A percentile compares a stretch with the other conserved stretches of the same genome.
Conservation (phyloP, 1,284 basidiomycete species). For the Trichosporon ovoides region DNA sequence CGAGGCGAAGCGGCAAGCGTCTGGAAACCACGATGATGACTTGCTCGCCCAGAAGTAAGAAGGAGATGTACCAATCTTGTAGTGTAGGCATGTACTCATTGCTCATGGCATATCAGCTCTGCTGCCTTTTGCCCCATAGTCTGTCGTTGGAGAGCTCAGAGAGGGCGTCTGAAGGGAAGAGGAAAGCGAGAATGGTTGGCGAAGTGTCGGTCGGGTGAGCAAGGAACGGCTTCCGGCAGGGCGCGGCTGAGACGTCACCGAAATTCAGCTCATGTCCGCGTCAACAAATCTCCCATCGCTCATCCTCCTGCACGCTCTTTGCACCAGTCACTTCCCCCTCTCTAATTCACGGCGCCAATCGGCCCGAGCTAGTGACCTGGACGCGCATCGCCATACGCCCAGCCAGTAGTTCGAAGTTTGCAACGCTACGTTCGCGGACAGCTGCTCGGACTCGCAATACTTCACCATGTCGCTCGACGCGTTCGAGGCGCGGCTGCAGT, state of each 20-base stretch:
- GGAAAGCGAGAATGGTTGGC: too few relatives aligned
- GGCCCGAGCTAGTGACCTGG: too few relatives aligned
- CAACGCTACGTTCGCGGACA: too few relatives aligned
- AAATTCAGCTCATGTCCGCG: not conserved
- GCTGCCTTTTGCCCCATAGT: too few relatives aligned
- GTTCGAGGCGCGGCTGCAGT: slow-evolving; percentile 84
- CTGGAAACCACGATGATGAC: not conserved
- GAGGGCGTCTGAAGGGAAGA: too few relatives aligned
- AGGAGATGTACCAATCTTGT: not conserved
- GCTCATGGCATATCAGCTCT: not conserved
- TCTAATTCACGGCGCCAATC: too few relatives aligned
- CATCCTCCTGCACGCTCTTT: not conserved
- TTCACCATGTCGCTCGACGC: slow-evolving; percentile 65
- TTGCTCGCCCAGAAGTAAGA: slow-evolving; percentile 4
- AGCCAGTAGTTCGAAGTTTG: too few relatives aligned
- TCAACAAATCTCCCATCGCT: not conserved
- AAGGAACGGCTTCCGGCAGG: not conserved
- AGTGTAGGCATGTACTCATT: slow-evolving; percentile 6
- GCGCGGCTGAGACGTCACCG: not conserved
- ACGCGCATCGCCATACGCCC: too few relatives aligned
- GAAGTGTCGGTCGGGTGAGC: too few relatives aligned
- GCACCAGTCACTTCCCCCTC: too few relatives aligned
- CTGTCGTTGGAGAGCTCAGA: not conserved
- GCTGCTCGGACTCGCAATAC: too few relatives aligned
- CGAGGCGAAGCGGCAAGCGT: slow-evolving; percentile 17